Base-by-base conservation (phyloP, 306 rosid species). In the Sesbania bispinosa region DNA sequence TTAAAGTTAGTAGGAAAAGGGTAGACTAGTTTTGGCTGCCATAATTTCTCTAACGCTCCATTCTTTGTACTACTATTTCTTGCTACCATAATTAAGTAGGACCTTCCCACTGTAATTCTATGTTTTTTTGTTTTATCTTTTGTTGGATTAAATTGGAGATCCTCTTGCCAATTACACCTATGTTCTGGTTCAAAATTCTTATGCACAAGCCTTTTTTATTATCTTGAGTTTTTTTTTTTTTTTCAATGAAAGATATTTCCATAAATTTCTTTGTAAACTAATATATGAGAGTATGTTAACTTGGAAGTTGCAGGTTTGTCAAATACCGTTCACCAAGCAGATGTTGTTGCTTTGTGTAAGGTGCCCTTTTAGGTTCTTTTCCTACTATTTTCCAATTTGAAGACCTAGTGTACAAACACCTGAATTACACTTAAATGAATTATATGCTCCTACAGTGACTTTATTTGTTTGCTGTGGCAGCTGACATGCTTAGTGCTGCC, bases 401-500 rank as follows among this genome's bases (percentile, higher is more conserved):
- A 59, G 21, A 26, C n/a, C 46, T 55, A 74, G 57, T 53, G 77
- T 66, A 69, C 70, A 57, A 38, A 27, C 55, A 72, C 48, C 46
- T 67, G 64, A 48, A 66, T 38, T 71, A 16, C 67, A 30, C 20
- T 55, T 60, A 10, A 5, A 51, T 72, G 27, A 29, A 60, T 78
- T 53, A 72, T 79, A 59, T 35, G 33, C 52, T 14, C 62, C 66
- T 43, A 20, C 26, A 24, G 18, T 72, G 45, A 72, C 62, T 75
- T 64, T 69, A 68, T 47, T 58, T 75, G 47, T 81, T 85, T 73
- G 51, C 68, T 77, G 26, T 81, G 82, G 80, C 92, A 94, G 98
- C 81, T 94, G 72, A 89, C 86, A 26, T 94, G 98, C 80, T 81
- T 94, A 75, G 81, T 94, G 63, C 84, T 94, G 52, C 89, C 90